phyloP scores from a whole-genome alignment of 495 filamentous ascomycete genomes.

The Talaromyces thailandensis region DNA sequence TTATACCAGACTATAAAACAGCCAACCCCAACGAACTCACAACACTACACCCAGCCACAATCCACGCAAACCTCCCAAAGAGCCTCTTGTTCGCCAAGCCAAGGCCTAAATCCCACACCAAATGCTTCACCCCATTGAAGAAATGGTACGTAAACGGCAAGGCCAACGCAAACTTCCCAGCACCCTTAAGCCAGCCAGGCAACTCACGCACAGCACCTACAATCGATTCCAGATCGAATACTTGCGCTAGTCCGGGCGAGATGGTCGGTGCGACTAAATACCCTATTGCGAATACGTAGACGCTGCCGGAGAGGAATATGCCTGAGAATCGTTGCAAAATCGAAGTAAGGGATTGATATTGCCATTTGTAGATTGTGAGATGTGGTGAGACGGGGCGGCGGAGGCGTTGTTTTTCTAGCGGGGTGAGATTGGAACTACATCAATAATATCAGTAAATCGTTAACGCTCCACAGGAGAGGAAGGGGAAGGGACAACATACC shows the following conservation, averaged over 20 bases:
- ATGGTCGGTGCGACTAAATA: slow-evolving; percentile 63
- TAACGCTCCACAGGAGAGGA: too few species aligned
- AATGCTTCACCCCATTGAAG: slow-evolving; percentile 65
- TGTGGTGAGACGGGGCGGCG: slow-evolving; percentile 69
- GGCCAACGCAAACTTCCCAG: slow-evolving; percentile 52
- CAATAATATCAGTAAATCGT: neutral
- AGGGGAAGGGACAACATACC: neutral
- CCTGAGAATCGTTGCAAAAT: slow-evolving; percentile 65
- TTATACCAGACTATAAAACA: neutral
- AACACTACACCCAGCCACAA: slow-evolving; percentile 3
- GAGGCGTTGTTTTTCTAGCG: slow-evolving; percentile 66
- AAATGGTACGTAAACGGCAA: slow-evolving; percentile 71
- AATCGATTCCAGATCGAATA: slow-evolving; percentile 37
- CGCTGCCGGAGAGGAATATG: slow-evolving; percentile 43
- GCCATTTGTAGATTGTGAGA: slow-evolving; percentile 65
- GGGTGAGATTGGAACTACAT: slow-evolving; percentile 13
- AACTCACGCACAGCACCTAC: slow-evolving; percentile 58
- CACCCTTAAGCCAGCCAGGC: slow-evolving; percentile 48
- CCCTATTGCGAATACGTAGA: slow-evolving; percentile 60
- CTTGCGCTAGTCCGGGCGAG: slow-evolving; percentile 59
- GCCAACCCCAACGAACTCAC: slow-evolving; percentile 1
- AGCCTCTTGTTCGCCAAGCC: neutral
- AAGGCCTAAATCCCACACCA: slow-evolving; percentile 18
- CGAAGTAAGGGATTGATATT: slow-evolving; percentile 63
- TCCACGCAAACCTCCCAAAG: neutral